These are phyloP conservation scores for Thermomyces lanuginosus DNA, from an alignment of 2,329 filamentous ascomycete genomes.

Conservation along the genomic window DNA sequence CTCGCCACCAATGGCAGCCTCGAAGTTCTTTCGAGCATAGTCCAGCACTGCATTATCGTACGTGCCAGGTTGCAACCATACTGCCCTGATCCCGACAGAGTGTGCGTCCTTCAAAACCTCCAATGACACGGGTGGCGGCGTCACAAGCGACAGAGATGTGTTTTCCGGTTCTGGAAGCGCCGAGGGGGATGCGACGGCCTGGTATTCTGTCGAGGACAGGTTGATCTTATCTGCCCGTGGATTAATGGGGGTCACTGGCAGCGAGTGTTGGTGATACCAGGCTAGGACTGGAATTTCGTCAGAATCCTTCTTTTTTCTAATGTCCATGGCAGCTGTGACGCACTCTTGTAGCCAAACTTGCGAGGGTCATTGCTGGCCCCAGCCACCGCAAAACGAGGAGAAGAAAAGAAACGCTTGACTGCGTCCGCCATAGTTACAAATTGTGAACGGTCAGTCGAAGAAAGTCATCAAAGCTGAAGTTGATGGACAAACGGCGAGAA, in stretches of 20 bases:
- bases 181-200: constrained; percentile 49
- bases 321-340: constrained; percentile 1
- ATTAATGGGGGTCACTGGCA: constrained; percentile 73
- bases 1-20: constrained; percentile 50
- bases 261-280: constrained; percentile 66
- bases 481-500: too few species aligned
- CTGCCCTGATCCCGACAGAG: constrained; percentile 51
- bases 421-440: too few species aligned
- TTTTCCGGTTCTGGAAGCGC: constrained; percentile 49
- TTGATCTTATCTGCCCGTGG: constrained; percentile 49
- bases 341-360: constrained; percentile 83
- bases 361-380: constrained; percentile 69
- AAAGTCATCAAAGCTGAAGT: too few species aligned
- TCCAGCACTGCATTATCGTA: constrained; percentile 61
- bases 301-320: constrained; percentile 2
- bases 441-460: too few species aligned
- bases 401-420: constrained; percentile 64
- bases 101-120: constrained; percentile 62
- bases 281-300: constrained; percentile 49
- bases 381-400: constrained; percentile 68
- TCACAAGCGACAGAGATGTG: constrained; percentile 73
- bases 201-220: constrained; percentile 42
- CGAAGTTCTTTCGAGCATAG: constrained; percentile 53
- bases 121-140: constrained; percentile 62
- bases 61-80: constrained; percentile 84